Conservation (phyloP, 78 protist species). For the Chrysochromulina parva region DNA sequence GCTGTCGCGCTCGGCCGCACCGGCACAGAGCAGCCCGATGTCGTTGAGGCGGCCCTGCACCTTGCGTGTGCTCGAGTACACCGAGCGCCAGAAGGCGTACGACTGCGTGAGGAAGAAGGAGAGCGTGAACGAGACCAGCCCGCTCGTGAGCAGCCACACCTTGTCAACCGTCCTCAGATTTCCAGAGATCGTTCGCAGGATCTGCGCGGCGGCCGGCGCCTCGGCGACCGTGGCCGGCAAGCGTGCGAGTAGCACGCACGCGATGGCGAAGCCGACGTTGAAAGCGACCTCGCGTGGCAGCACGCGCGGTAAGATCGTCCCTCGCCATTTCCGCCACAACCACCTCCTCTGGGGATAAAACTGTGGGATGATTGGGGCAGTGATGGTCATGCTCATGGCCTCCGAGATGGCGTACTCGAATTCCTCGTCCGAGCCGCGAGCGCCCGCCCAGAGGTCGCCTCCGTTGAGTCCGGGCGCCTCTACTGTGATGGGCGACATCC, state of each 20-base stretch:
- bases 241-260: not conserved
- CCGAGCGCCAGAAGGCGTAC: not conserved
- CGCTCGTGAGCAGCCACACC: constrained; percentile 1
- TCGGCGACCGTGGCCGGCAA: not conserved
- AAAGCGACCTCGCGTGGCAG: constrained; percentile 1
- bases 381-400: not conserved
- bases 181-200: not conserved
- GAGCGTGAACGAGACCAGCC: not conserved
- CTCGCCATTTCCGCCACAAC: not conserved
- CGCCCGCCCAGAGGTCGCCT: not conserved
- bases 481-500: no score
- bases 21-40: constrained; percentile 6
- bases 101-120: constrained; percentile 15
- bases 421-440: not conserved
- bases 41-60: constrained; percentile 30
- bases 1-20: not conserved
- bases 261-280: not conserved
- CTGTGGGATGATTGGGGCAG: not conserved
- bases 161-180: not conserved
- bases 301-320: not conserved
- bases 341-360: not conserved
- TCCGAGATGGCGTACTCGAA: no score
- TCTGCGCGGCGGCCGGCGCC: not conserved
- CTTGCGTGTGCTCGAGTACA: not conserved
- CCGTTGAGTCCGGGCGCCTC: not conserved